Base-by-base conservation (phyloP, 1,139 yeast genomes). In the Eremothecium cymbalariae region DNA sequence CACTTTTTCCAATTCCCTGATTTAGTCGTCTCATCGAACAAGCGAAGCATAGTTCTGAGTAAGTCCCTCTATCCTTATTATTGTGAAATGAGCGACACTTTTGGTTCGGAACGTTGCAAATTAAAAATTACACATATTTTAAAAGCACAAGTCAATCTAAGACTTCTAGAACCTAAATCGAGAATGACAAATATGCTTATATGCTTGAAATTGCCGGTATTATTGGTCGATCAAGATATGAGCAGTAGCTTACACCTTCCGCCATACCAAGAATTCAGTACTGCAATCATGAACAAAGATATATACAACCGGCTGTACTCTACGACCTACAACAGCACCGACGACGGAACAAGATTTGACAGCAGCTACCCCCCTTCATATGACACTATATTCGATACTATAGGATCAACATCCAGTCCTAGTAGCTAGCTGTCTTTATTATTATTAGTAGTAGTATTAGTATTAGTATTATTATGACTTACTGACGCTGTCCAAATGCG, bases 81-180 rank as follows among this genome's bases (percentile, higher is more conserved):
- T 24, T 27, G 33, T 8, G 43, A 40, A 19, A 18, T 21, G n/a
- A 18, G 9, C 17, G 16, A 12, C 27, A 15, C n/a, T 18, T 3
- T 18, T 15, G 16, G 13, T 24, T 15, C 20, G 7, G 15, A 21
- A n/a, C 12, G 36, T 4, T 25, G 25, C 24, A 39, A 46, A 25
- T 30, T 50, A 17, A 49, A 46, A 37, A 43, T 45, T 14, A 43
- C 50, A 4, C 55, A 50, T 34, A 31, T 34, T 18, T 18, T 50
- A 11, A 37, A 31, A 16, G 22, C 36, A 11, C 16, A 18, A 12
- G 19, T 38, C 8, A 28, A 28, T 12, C 9, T 28, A 5, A 28
- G 25, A 12, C 17, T 14, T 7, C 16, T 17, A 8, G 12, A 14
- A 8, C 32, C 16, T 15, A 16, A 11, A 19, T 17, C 14, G n/a